Evolutionary conservation across 1,284 basidiomycete species (phyloP), one percentile per base, ranked within the genome.

Genomic region (Leccinum subfulvum): DNA sequence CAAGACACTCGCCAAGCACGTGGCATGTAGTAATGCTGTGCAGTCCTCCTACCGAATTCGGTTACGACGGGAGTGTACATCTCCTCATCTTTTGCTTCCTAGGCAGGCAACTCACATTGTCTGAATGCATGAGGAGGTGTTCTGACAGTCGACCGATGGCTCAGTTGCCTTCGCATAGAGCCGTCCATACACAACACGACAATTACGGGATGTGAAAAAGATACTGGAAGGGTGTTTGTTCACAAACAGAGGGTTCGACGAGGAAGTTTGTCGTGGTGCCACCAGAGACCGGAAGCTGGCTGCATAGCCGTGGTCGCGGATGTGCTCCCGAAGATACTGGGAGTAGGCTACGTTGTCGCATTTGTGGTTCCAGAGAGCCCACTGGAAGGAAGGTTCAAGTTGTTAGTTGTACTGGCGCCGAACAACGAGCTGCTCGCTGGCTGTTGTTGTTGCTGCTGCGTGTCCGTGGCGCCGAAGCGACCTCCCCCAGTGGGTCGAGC

Each of bases 171-270:
- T 30, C 9, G 30, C 30, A 26, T 26, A 26, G 26, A 26, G 26
- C 26, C 26, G 26, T 26, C 26, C 26, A 26, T 26, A 26, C 26
- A 26, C 26, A 26, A 26, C 26, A 26, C 4, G 26, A 26, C 26
- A 26, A 26, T 26, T 26, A 26, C 26, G 26, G 26, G 26, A 26
- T 26, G 26, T 26, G 26, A 72, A 57, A 58, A 68, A 63, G 28
- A 69, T 67, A 62, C 41, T 64, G 37, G 67, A 60, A n/a, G 69
- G 66, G 1, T 67, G 39, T 57, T 61, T 68, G 67, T 64, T 66
- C 67, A 69, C 71, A 39, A 72, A 76, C 28, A 74, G 21, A 58
- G 69, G 69, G 41, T 69, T 69, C 30, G 69, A 55, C n/a, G 67
- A 56, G 28, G 53, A 52, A 47, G 52, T 65, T 41, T 57, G 66